Base-by-base conservation (phyloP, 2,329 filamentous ascomycete species). In the Cladosporium sp. region DNA sequence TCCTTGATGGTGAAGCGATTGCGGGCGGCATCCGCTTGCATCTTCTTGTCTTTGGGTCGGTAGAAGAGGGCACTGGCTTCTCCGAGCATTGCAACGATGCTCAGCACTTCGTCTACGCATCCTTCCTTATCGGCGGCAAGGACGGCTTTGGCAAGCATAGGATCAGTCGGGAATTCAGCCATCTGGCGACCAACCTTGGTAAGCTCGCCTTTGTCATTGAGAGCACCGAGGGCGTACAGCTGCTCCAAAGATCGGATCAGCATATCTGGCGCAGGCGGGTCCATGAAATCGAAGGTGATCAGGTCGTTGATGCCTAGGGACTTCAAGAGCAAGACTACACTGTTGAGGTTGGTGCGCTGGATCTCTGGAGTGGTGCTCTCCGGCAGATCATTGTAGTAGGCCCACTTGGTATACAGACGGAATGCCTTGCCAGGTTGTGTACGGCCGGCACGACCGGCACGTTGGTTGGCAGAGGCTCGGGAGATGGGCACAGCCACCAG, bases 231-330 rank as follows among this genome's bases (percentile, higher is more conserved):
- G 0, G 93, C 93, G 75, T 97, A 99, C 0, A 99, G 85, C 73
- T 95, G 90, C 76, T 98, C 95, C 55, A 99, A 82, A 0, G 93
- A 91, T 26, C 91, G 88, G 69, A 97, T 96, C 35, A 99, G 86
- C 0, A 93, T 91, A 74, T 97, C 92, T 0, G 92, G 91, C 0
- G 93, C 90, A 0, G 95, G 95, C 0, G 93, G 90, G 71, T 98
- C 94, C 88, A 98, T 93, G 72, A 97, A 98, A 75, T 97, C 93
- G 74, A 99, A 99, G 67, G 94, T 89, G 6, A 99, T 85, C 0
- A 99, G 83, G 72, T 98, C 91, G 75, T 96, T 92, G 76, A 99
- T 96, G 11, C 93, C 93, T 0, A 98, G 83, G 0, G 91, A 92
- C 75, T 97, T 97, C 10, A 99, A 82, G 67, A 93, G 87, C 28